Evolutionary conservation across 2,329 filamentous ascomycete genomes (phyloP).

Genomic region (Lachnellula subtilissima): DNA sequence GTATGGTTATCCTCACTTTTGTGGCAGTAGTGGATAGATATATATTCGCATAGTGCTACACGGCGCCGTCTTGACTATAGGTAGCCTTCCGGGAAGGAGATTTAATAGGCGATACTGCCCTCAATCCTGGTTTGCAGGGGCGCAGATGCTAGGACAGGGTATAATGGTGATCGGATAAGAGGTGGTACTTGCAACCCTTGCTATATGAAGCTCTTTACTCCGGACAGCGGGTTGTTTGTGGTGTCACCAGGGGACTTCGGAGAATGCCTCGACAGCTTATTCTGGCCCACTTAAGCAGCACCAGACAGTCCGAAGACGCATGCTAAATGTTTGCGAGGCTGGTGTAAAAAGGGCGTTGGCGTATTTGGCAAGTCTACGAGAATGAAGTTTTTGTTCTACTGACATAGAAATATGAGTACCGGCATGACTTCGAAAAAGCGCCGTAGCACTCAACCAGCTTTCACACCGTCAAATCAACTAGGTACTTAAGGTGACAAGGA

Average conservation of each 20-base stretch:
- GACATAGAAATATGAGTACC: conserved; percentile 2
- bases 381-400: neutral
- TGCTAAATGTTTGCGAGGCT: conserved; percentile 21
- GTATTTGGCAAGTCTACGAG: conserved; percentile 3
- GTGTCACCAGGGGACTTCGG: conserved; percentile 11
- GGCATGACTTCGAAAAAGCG: conserved; percentile 5
- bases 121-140: conserved; percentile 8
- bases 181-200: conserved; percentile 25
- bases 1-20: conserved; percentile 9
- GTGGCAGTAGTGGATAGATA: conserved; percentile 5
- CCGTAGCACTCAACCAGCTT: conserved; percentile 15
- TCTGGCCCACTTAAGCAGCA: conserved; percentile 15
- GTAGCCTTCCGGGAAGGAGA: conserved; percentile 9
- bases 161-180: conserved; percentile 21
- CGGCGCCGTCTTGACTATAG: conserved; percentile 3
- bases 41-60: conserved; percentile 13
- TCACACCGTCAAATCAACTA: conserved; percentile 1
- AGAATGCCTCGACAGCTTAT: conserved; percentile 20
- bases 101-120: conserved; percentile 18
- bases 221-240: neutral
- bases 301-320: conserved; percentile 8
- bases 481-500: neutral
- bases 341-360: conserved; percentile 9
- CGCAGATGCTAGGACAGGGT: conserved; percentile 12
- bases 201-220: conserved; percentile 3